Conservation (phyloP, 1,139 yeast species). For the Pichiaceae sp. region DNA sequence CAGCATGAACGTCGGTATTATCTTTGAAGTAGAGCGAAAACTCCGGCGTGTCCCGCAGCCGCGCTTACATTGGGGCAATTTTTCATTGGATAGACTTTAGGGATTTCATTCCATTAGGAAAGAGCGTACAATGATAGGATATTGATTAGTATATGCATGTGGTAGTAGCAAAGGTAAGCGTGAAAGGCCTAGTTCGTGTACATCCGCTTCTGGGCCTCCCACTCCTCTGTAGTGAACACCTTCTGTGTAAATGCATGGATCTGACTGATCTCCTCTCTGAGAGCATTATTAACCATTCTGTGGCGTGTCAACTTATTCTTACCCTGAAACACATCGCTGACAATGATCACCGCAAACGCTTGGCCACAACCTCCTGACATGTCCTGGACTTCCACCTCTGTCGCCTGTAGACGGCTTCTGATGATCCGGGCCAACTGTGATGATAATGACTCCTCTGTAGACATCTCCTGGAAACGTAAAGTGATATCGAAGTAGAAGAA, state of each 20-base stretch:
- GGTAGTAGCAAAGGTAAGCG: too few relatives aligned
- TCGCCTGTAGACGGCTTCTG: conserved; percentile 41
- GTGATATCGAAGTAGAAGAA: too few relatives aligned
- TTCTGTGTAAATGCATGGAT: conserved; percentile 96
- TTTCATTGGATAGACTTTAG: neutral
- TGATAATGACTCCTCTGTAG: conserved; percentile 12
- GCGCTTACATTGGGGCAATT: neutral
- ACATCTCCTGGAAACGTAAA: neutral
- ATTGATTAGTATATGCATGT: neutral
- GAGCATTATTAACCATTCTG: conserved; percentile 69
- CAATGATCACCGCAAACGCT: conserved; percentile 81
- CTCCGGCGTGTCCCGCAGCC: neutral
- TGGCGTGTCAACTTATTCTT: conserved; percentile 84
- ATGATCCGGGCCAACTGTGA: conserved; percentile 40
- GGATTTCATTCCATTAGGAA: neutral
- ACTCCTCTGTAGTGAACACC: conserved; percentile 66
- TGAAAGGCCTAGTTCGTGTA: conserved; percentile 8
- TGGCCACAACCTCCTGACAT: conserved; percentile 85
- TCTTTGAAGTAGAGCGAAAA: neutral
- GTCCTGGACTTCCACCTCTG: conserved; percentile 55
- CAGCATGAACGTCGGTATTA: too few relatives aligned
- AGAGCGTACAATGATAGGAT: neutral
- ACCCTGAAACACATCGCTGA: conserved; percentile 66
- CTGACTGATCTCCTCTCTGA: conserved; percentile 72
- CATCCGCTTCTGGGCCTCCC: conserved; percentile 34